Evolutionary conservation across 2,329 filamentous ascomycete species (phyloP), one percentile per base, ranked within the genome.

Genomic region (Scedosporium aurantiacum): DNA sequence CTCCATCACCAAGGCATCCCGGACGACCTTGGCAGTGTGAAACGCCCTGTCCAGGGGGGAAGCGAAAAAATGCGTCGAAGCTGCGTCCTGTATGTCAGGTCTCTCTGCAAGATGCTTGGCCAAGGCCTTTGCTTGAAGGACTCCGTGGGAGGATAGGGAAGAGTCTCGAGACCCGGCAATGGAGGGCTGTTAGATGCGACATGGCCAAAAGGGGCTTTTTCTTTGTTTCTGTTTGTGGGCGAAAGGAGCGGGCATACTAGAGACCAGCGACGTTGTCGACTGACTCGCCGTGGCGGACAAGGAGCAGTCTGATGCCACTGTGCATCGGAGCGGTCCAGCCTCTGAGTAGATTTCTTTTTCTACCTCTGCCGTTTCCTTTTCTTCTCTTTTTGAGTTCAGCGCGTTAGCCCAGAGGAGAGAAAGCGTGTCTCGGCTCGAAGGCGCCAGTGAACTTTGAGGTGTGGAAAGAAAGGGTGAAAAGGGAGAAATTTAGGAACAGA

Each of bases 281-380:
- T 16, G 90, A 93, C 76, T 96, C 91, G 69, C 87, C 91, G 78
- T 96, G 91, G 62, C 91, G 86, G 68, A 96, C 84, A 67, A 96
- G 80, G 68, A 91, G 85, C 61, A 96, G 63, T 58, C 47, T 64
- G 32, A 62, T 57, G 60, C 52, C 54, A 23, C 52, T n/a, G n/a
- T 8, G n/a, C 25, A 58, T 58, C 5, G 56, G 21, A 5, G 12
- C 27, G 16, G 28, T 7, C 37, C 37, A 41, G 37, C 37, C 37
- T n/a, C n/a, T n/a, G n/a, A n/a, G n/a, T n/a, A n/a, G n/a, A n/a
- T n/a, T n/a, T n/a, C 37, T 41, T 41, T 41, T 41, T 41, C 37
- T 41, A 6, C 16, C 37, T 41, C 37, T 41, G 37, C n/a, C n/a
- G n/a, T n/a, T n/a, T n/a, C 32, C 32, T 10, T 37, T 10, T 32